These are phyloP conservation scores for Tieghemiomyces parasiticus DNA, from an alignment of 192 early-diverging fungal species.

Conservation along the genomic window DNA sequence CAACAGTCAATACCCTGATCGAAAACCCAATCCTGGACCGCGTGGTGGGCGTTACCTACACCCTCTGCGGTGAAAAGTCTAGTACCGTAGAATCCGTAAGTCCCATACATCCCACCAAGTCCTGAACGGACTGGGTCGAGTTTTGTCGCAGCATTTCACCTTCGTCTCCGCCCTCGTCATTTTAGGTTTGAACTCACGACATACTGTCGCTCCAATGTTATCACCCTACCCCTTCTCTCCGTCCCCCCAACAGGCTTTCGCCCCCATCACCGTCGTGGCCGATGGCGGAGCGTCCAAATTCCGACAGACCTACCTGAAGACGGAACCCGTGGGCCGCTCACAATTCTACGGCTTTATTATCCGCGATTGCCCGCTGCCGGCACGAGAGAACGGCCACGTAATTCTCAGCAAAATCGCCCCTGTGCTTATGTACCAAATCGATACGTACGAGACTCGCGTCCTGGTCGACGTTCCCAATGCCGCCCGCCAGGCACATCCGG, in stretches of 20 bases:
- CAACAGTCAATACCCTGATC: constrained; percentile 53
- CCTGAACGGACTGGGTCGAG: too few relatives aligned
- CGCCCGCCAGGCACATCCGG: constrained; percentile 54
- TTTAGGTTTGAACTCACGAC: too few relatives aligned
- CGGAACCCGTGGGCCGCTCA: constrained; percentile 12
- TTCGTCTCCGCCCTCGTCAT: too few relatives aligned
- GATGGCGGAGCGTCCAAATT: constrained; percentile 81
- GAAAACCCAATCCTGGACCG: constrained; percentile 15
- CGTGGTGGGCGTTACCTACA: constrained; percentile 10
- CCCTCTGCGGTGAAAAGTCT: too few relatives aligned
- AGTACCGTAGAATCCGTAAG: too few relatives aligned
- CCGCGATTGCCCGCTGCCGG: constrained; percentile 54
- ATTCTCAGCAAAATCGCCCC: constrained; percentile 74
- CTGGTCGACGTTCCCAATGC: constrained; percentile 86
- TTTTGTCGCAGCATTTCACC: too few relatives aligned
- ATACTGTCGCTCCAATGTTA: too few relatives aligned
- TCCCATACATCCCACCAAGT: too few relatives aligned
- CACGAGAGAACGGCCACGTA: constrained; percentile 83
- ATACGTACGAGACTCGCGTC: constrained; percentile 70
- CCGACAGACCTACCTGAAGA: constrained; percentile 26
- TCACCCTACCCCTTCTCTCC: too few relatives aligned
- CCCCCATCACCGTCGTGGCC: constrained; percentile 29
- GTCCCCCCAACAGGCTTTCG: background rate
- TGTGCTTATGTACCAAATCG: constrained; percentile 85
- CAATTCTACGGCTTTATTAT: constrained; percentile 40